Evolutionary conservation across 176 grass and related monocot species (phyloP), one percentile per base, ranked within the genome.

Genomic region (Alloteropsis semialata): DNA sequence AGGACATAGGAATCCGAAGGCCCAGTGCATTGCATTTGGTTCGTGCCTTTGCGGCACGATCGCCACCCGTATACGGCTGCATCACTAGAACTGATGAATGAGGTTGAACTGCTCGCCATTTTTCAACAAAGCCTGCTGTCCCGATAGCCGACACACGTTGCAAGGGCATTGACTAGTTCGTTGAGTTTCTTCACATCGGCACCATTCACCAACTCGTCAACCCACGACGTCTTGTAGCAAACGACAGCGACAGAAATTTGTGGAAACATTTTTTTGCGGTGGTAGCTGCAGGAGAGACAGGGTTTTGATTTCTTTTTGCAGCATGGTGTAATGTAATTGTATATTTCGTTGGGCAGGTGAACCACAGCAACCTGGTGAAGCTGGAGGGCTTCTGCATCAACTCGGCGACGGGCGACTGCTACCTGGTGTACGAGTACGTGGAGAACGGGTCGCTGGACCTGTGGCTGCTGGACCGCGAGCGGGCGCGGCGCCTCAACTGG

Each of bases 331-430:
- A 24, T 50, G 4, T 7, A 8, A 24, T 3, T 44, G 8, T 48
- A 18, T 71, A 19, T 19, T 49, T 19, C 1, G 69, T 19, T 8
- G 1, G 25, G 55, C 81, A 99, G 96, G 96, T 99, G 64, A 99
- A 99, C 80, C 96, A 99, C 45, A 94, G 85, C 79, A 99, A 99
- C 85, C 85, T 99, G 85, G 93, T 99, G 33, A 99, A 94, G 76
- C 96, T 99, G 42, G 96, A 99, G 80, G 96, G 96, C 17, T 99
- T 99, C 89, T 99, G 89, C 84, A 86, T 99, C 62, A 88, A 99
- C 83, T 46, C 76, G 16, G 78, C 69, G 50, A 89, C 84, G 18
- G 96, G 96, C 65, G 90, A 92, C 54, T 93, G 93, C 86, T 99
- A 85, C 91, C 84, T 99, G 63, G 91, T 94, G 49, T 99, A 99